Evolutionary conservation across 1,139 yeast species (phyloP), one percentile per base, ranked within the genome.

Genomic region (Candida frijolesensis): DNA sequence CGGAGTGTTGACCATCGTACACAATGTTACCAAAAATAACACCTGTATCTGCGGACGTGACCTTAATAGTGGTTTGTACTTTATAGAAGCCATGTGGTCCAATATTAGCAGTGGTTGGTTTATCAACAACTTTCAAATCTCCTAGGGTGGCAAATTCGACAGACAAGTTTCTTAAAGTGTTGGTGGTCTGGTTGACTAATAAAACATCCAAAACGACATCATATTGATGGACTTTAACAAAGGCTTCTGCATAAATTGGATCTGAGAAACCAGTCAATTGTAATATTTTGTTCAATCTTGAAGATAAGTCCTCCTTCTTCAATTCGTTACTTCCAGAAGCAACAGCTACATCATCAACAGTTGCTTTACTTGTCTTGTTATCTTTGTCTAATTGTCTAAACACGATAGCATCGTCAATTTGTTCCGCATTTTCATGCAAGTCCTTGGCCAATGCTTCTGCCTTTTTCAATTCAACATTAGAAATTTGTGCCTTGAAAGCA

Each of bases 111-210:
- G 96, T 84, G 3, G 91, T 80, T 46, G 99, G 97, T 60, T 87
- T 87, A 65, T 94, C 98, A 46, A 92, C 89, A 44, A 95, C 96
- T 74, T 92, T 92, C 68, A 95, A 80, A 65, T 94, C 99, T 52
- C 99, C 99, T 50, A 95, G 78, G 1, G 98, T 90, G 45, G 97
- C 97, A 75, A 95, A 92, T 70, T 95, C 99, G 51, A 94, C 96
- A 45, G 92, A 86, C 57, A 95, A 76, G 67, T 95, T 94, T 64
- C 96, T 89, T 65, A 95, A 80, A 4, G 99, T 95, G 56, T 84
- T 87, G 15, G 85, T 85, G 7, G 99, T 94, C 73, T 95, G 99
- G 67, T 95, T 95, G 46, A 95, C 98, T 59, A 95, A 77, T 65
- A 95, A 76, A 25, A 95, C 97, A 63, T 95, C 99, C 62, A 95